phyloP scores from a whole-genome alignment of 2,329 filamentous ascomycete genomes.

The Calonectria naviculata region DNA sequence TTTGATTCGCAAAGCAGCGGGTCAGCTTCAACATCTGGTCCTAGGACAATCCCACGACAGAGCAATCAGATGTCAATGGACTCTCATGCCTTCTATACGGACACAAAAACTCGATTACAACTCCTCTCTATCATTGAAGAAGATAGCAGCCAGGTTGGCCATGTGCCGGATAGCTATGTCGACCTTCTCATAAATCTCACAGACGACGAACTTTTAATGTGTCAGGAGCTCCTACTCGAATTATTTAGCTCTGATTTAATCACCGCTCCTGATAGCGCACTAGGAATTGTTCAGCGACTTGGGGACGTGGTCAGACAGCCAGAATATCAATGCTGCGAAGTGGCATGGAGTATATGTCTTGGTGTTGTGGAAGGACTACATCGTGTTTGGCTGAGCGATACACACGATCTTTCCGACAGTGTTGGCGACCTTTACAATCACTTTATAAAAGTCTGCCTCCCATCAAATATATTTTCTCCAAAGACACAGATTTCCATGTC shows the following conservation, averaged over 20 bases:
- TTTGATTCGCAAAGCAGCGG: constrained; percentile 71
- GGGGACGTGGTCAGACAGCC: constrained; percentile 65
- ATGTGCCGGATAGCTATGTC: constrained; percentile 63
- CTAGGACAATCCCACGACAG: constrained; percentile 57
- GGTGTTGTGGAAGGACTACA: constrained; percentile 74
- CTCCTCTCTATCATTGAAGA: constrained; percentile 57
- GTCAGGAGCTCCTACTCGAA: constrained; percentile 61
- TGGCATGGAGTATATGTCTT: constrained; percentile 74
- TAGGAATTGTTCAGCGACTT: constrained; percentile 60
- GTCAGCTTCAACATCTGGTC: constrained; percentile 49
- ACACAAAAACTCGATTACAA: constrained; percentile 58
- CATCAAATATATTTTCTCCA: constrained; percentile 76
- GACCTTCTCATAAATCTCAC: constrained; percentile 60
- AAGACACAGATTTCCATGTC: constrained; percentile 75
- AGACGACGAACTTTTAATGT: constrained; percentile 65
- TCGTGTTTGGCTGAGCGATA: constrained; percentile 70
- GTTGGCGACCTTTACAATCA: constrained; percentile 84
- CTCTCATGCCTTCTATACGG: constrained; percentile 58
- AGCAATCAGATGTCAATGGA: constrained; percentile 56
- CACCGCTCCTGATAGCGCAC: constrained; percentile 58
- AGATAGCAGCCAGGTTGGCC: constrained; percentile 57
- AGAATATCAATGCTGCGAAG: constrained; percentile 79
- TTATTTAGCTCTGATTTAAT: constrained; percentile 65
- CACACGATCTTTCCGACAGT: constrained; percentile 69
- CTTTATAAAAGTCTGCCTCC: constrained; percentile 75